phyloP scores from a whole-genome alignment of 2,329 filamentous ascomycete species.

The Zymoseptoria tritici region DNA sequence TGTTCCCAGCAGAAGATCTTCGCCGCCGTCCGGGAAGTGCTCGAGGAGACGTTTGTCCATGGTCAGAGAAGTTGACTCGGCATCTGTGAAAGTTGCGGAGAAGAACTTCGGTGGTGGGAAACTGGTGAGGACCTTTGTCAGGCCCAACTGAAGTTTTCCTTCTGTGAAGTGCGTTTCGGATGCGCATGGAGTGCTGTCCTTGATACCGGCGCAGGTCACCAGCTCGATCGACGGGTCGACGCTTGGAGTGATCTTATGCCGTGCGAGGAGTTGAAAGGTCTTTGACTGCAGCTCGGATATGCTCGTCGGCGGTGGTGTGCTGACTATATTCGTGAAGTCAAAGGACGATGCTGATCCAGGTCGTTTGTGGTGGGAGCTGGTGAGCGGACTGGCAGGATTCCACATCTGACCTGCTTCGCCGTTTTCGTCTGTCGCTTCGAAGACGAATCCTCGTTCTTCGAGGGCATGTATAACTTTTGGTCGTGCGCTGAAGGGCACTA shows the following conservation, averaged over 20 bases:
- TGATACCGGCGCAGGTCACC: slow-evolving; percentile 70
- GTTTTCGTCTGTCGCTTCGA: slow-evolving; percentile 54
- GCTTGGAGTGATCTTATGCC: slow-evolving; percentile 64
- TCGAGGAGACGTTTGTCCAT: slow-evolving; percentile 60
- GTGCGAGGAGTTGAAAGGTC: slow-evolving; percentile 77
- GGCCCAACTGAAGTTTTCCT: slow-evolving; percentile 40
- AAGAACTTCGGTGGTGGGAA: slow-evolving; percentile 57
- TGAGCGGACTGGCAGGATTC: slow-evolving; percentile 49
- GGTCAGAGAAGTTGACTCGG: slow-evolving; percentile 66
- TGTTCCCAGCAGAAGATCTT: slow-evolving; percentile 67
- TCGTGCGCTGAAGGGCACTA: slow-evolving; percentile 71
- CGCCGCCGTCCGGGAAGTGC: slow-evolving; percentile 39
- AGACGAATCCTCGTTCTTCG: slow-evolving; percentile 72
- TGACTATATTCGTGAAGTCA: slow-evolving; percentile 39
- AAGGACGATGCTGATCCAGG: slow-evolving; percentile 39
- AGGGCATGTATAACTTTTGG: slow-evolving; percentile 69
- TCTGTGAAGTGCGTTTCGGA: slow-evolving; percentile 28
- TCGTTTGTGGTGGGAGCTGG: slow-evolving; percentile 42
- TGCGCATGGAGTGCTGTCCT: slow-evolving; percentile 31
- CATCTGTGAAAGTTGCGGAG: slow-evolving; percentile 64
- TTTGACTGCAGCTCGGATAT: slow-evolving; percentile 71
- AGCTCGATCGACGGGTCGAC: slow-evolving; percentile 63
- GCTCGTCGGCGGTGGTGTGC: slow-evolving; percentile 69
- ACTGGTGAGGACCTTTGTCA: slow-evolving; percentile 43
- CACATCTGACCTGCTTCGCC: slow-evolving; percentile 41